Percentiles rank a stretch among this genome's conserved stretches.
Conservation (phyloP, 2,329 filamentous ascomycete genomes). For the Colletotrichum cordylinicola region DNA sequence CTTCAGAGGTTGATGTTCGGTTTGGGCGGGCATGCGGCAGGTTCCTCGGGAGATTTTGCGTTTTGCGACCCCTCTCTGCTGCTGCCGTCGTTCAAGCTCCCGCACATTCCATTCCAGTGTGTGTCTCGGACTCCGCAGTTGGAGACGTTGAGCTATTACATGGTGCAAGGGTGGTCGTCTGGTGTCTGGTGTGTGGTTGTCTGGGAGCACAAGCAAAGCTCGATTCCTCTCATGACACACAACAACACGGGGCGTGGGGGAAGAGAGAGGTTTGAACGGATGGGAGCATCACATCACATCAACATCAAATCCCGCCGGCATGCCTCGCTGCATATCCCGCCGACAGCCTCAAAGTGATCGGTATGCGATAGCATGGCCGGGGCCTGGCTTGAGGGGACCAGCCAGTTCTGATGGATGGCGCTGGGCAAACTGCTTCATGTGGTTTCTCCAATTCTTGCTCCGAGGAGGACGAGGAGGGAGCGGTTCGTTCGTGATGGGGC, state of each 20-base stretch:
- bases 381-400: background rate
- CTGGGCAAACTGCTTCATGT: background rate
- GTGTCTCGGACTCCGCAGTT: conserved; percentile 18
- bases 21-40: background rate
- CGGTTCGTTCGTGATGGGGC: conserved; percentile 1
- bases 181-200: background rate
- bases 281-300: background rate
- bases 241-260: background rate
- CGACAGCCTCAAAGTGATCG: background rate
- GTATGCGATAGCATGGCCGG: background rate
- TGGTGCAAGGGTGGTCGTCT: background rate
- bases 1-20: background rate
- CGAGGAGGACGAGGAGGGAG: background rate
- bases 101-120: conserved; percentile 1
- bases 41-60: conserved; percentile 1
- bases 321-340: background rate
- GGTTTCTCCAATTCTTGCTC: conserved; percentile 14
- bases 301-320: background rate
- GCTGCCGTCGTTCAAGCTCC: background rate
- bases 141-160: conserved; percentile 5
- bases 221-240: background rate
- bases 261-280: background rate
- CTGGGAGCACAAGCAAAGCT: background rate
- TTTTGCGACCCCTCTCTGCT: conserved; percentile 5
- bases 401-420: background rate